Base-by-base conservation (phyloP, 169 alveolate genomes). In the Plasmodium adleri region DNA sequence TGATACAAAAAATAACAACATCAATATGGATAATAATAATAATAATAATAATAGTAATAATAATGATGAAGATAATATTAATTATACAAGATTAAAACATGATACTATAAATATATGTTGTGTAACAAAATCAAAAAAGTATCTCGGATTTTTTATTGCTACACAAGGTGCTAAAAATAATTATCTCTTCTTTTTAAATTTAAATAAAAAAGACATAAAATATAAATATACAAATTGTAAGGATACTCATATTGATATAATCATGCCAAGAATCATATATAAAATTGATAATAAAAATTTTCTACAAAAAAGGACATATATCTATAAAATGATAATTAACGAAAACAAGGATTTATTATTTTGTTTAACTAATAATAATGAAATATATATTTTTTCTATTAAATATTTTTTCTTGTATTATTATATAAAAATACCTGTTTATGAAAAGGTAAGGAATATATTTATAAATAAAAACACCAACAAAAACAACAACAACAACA, bases 91-190 rank as follows among this genome's bases (percentile, higher is more conserved):
- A 10, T 49, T 47, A 45, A 56, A 54, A 22, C 9, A 49, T 26
- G 12, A 64, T n/a, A 60, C 50, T 17, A 78, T 78, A 66, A 63
- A 66, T 50, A 66, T 78, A 17, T n/a, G 70, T 2, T 64, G 89
- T 32, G 2, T 67, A n/a, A 64, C 22, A 2, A 78, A 78, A 66
- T 22, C 67, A 32, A 66, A 78, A 50, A 74, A 74, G 2, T 26
- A 62, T 62, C 8, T 52, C 4, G 89, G 89, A 2, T 78, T 78
- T 10, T 67, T 78, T 5, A 10, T 78, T 0, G 39, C 78, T 10
- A 78, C 80, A 22, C 70, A 28, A 8, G 89, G 89, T 8, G 54
- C 49, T 24, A 78, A 59, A 78, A 78, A 78, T 64, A 64, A 78
- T 66, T 59, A 76, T 45, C 13, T 78, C 3, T 78, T 64, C 20